Evolutionary conservation across 179 eudicot genomes (phyloP), one percentile per base, ranked within the genome.

Genomic region (Silene coronaria): DNA sequence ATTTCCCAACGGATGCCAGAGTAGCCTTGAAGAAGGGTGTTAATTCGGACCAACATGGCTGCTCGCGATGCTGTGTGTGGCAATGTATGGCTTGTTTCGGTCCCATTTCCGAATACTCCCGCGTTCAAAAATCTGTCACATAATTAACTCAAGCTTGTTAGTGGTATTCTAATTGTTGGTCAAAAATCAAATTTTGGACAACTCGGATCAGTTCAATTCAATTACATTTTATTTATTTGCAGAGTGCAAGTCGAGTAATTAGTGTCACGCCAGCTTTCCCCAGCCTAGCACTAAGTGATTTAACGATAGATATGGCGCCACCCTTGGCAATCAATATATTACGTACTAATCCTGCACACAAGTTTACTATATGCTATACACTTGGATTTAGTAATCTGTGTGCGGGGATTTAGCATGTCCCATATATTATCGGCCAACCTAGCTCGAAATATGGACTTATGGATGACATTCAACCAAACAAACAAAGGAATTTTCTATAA

Each of bases 1-100:
- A 93, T 91, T 68, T 93, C 97, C 59, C 91, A 93, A 0, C 97
- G 84, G 67, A 93, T 93, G 46, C 97, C 97, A 6, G 97, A 93
- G 81, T 93, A 93, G 0, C 97, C 97, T 79, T 93, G 97, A 32
- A 91, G 88, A 70, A 92, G 93, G 42, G 97, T 92, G 89, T 92
- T 92, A 84, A 92, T 88, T 27, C 97, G 74, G 7, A 93, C 97
- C 0, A 93, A 84, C 97, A 93, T 93, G 4, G 97, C 97, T 13
- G 97, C 97, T 69, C 93, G 80, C 57, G 97, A 82, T 57, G 97
- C 85, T 3, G 95, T 76, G 67, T 85, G 85, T 2, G 97, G 91
- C 21, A 91, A 82, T 2, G 92, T 87, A 77, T 90, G 90, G 80
- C 80, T 34, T 14, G 87, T 42, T 62, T 91, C 94, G 13, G 81